These are phyloP conservation scores for Pluteus cervinus DNA, from an alignment of 768 basidiomycete species.

Conservation along the genomic window DNA sequence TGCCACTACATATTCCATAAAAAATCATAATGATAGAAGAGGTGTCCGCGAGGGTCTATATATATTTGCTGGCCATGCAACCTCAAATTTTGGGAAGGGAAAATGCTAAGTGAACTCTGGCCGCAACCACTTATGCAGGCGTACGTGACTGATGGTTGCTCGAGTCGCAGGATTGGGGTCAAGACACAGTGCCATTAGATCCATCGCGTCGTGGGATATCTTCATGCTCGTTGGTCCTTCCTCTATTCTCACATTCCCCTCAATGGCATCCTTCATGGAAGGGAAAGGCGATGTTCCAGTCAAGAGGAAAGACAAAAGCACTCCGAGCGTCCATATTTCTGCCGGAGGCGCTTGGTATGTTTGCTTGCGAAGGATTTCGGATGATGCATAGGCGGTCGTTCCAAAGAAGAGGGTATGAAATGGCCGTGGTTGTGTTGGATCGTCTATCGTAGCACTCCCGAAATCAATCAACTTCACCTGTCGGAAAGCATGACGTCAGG, in stretches of 20 bases:
- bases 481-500: slow-evolving; percentile 6
- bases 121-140: no score
- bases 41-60: no score
- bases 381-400: slow-evolving; percentile 92
- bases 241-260: slow-evolving; percentile 53
- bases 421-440: slow-evolving; percentile 56
- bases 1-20: no score
- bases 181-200: slow-evolving; percentile 72
- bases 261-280: slow-evolving; percentile 72
- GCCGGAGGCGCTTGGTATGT: slow-evolving; percentile 90
- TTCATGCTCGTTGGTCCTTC: slow-evolving; percentile 27
- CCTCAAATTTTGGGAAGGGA: no score
- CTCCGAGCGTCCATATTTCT: slow-evolving; percentile 95
- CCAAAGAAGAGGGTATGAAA: slow-evolving; percentile 82
- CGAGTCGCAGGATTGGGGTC: slow-evolving; percentile 78
- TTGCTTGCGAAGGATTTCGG: slow-evolving; percentile 86
- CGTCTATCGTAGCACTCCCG: slow-evolving; percentile 77
- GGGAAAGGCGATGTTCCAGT: slow-evolving; percentile 93
- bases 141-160: slow-evolving; percentile 80
- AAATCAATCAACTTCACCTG: slow-evolving; percentile 96
- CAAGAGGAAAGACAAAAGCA: slow-evolving; percentile 90
- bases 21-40: no score
- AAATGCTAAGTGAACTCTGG: no score
- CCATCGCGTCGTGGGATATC: slow-evolving; percentile 44
- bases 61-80: no score